Evolutionary conservation across 1,284 basidiomycete genomes (phyloP).

Genomic region (Ustilago sp.): DNA sequence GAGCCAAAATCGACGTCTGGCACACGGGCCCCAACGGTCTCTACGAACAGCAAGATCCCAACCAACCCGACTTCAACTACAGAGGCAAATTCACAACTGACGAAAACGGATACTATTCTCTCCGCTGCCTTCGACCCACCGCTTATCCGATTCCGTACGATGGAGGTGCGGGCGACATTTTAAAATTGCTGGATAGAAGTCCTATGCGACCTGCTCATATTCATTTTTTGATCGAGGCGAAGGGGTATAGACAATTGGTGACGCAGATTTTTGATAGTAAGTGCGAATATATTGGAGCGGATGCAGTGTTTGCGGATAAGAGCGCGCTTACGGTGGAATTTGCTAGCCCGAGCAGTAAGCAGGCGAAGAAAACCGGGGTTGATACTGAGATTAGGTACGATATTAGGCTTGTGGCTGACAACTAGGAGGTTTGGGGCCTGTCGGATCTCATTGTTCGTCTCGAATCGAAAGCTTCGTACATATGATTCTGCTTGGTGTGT

Average conservation of each 20-base stretch:
- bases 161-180: constrained; percentile 67
- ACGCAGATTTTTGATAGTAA: constrained; percentile 69
- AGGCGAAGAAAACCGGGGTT: constrained; percentile 25
- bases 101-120: constrained; percentile 65
- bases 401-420: constrained; percentile 55
- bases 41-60: constrained; percentile 70
- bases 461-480: not conserved
- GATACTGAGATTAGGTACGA: constrained; percentile 61
- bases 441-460: not conserved
- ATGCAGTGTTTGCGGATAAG: constrained; percentile 71
- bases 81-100: constrained; percentile 68
- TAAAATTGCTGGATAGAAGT: constrained; percentile 69
- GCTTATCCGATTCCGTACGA: constrained; percentile 71
- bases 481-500: not conserved
- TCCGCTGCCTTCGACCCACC: constrained; percentile 68
- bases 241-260: constrained; percentile 35
- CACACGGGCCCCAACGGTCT: constrained; percentile 70
- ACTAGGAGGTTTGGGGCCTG: constrained; percentile 1
- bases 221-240: constrained; percentile 54
- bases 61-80: constrained; percentile 69
- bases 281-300: constrained; percentile 69
- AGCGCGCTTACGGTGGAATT: constrained; percentile 68
- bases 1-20: constrained; percentile 70
- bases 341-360: constrained; percentile 34
- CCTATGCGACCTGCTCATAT: constrained; percentile 71